Conservation (phyloP, 2,329 filamentous ascomycete genomes). For the Sporothrix protearum region DNA sequence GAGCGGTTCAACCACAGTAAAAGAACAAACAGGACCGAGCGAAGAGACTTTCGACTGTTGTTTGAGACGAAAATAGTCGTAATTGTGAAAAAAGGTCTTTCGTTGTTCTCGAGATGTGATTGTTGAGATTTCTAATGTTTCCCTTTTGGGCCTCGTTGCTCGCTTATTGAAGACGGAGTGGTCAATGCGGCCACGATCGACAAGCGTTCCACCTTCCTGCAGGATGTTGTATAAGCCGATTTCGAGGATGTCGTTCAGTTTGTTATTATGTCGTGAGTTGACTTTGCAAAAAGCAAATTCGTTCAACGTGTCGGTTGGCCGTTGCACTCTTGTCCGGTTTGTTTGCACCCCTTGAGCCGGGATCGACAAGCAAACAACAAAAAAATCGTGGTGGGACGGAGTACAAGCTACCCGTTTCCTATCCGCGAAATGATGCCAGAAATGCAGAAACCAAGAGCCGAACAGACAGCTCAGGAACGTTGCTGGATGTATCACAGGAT, state of each 20-base stretch:
- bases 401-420: background rate
- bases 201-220: background rate
- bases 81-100: background rate
- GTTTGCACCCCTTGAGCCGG: background rate
- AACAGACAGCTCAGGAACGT: background rate
- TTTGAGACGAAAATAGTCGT: background rate
- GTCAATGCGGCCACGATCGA: background rate
- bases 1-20: background rate
- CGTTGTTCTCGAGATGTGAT: background rate
- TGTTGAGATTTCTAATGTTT: conserved; percentile 2
- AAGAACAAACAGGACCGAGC: background rate
- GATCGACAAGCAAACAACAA: background rate
- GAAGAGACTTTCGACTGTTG: background rate
- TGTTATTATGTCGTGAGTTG: background rate
- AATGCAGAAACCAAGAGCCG: background rate
- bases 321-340: background rate
- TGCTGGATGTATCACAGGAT: background rate
- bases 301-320: background rate
- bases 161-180: background rate
- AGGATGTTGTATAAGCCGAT: background rate
- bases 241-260: background rate
- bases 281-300: background rate
- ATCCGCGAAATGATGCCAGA: background rate
- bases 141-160: background rate
- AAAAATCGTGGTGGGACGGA: too few species aligned